Percentiles rank a stretch among this genome's conserved stretches.
phyloP scores from a whole-genome alignment of 108 stramenopile species.

The Nitzschia putrida region DNA sequence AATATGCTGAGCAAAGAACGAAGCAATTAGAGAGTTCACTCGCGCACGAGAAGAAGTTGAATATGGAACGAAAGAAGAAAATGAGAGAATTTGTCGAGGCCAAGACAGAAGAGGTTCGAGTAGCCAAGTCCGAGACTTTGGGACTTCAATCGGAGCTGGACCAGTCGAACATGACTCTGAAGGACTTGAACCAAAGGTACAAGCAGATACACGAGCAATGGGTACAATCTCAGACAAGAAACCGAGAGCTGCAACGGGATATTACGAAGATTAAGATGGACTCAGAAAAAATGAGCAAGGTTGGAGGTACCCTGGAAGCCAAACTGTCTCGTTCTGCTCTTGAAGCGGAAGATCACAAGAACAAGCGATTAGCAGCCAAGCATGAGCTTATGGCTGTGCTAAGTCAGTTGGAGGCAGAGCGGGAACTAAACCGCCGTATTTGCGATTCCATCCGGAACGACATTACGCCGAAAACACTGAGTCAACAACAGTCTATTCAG shows the following conservation, averaged over 20 bases:
- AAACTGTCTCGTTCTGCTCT: slow-evolving; percentile 71
- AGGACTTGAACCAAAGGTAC: slow-evolving; percentile 65
- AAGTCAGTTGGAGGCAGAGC: slow-evolving; percentile 71
- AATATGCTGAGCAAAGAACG: slow-evolving; percentile 61
- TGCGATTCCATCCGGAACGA: slow-evolving; percentile 78
- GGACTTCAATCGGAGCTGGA: slow-evolving; percentile 67
- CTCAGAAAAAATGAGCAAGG: slow-evolving; percentile 72
- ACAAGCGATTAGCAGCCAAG: slow-evolving; percentile 80
- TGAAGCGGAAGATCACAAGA: slow-evolving; percentile 85
- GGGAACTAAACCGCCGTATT: slow-evolving; percentile 55
- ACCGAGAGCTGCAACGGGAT: slow-evolving; percentile 81
- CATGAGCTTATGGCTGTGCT: slow-evolving; percentile 86
- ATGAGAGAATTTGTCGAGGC: slow-evolving; percentile 86
- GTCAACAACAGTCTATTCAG: slow-evolving; percentile 75
- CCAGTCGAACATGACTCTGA: slow-evolving; percentile 59
- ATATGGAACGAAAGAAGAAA: slow-evolving; percentile 81
- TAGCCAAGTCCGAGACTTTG: slow-evolving; percentile 65
- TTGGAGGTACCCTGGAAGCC: slow-evolving; percentile 72
- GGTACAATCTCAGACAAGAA: slow-evolving; percentile 62
- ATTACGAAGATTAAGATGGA: slow-evolving; percentile 74
- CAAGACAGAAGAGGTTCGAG: slow-evolving; percentile 78
- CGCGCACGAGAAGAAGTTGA: slow-evolving; percentile 67
- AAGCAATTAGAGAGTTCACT: slow-evolving; percentile 67
- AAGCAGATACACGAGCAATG: slow-evolving; percentile 77
- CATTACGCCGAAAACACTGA: slow-evolving; percentile 80